phyloP scores from a whole-genome alignment of 1,139 yeast species.

The Pichia norvegensis region DNA sequence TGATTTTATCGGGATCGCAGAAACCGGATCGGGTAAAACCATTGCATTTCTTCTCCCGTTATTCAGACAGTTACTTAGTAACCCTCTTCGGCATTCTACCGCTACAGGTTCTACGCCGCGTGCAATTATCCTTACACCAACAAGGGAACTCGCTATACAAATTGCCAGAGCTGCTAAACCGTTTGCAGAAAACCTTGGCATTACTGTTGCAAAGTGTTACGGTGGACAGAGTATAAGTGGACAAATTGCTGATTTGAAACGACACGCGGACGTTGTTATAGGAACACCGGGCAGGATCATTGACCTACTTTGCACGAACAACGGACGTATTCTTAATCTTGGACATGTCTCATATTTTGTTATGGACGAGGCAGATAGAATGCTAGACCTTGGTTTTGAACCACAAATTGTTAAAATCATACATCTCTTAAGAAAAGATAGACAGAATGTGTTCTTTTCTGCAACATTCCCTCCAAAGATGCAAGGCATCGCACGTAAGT shows the following conservation, averaged over 20 bases:
- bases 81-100: constrained; percentile 3
- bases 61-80: constrained; percentile 63
- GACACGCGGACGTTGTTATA: constrained; percentile 74
- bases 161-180: constrained; percentile 59
- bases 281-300: constrained; percentile 96
- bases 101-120: constrained; percentile 53
- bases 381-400: constrained; percentile 97
- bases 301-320: constrained; percentile 77
- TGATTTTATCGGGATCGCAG: constrained; percentile 90
- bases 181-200: constrained; percentile 44
- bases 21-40: constrained; percentile 96
- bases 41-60: constrained; percentile 80
- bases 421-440: constrained; percentile 71
- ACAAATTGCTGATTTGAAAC: constrained; percentile 74
- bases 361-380: constrained; percentile 92
- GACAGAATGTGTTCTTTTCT: constrained; percentile 87
- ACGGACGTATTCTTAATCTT: constrained; percentile 69
- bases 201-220: constrained; percentile 71
- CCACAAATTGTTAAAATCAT: constrained; percentile 88
- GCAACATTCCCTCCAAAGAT: constrained; percentile 87
- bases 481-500: constrained; percentile 64
- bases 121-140: constrained; percentile 80
- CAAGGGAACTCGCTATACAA: constrained; percentile 87
- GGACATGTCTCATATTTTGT: constrained; percentile 71
- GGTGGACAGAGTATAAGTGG: constrained; percentile 87